phyloP scores from a whole-genome alignment of 306 rosid genomes.

The Vicia sativa region DNA sequence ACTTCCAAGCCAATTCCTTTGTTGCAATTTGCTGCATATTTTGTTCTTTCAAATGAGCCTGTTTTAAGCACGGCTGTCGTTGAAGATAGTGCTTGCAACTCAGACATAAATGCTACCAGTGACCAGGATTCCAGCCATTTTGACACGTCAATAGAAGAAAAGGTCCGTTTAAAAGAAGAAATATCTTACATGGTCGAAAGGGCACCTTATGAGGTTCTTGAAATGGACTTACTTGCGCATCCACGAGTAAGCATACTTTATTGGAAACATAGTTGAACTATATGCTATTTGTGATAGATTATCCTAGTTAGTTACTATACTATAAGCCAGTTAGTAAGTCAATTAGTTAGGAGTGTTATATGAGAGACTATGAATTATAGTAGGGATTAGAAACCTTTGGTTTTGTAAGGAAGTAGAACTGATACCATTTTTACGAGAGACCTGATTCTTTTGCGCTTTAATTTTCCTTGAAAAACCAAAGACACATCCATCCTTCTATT shows the following conservation, averaged over 20 bases:
- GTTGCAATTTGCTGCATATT: slow-evolving; percentile 81
- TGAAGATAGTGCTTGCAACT: slow-evolving; percentile 55
- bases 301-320: background rate
- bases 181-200: slow-evolving; percentile 70
- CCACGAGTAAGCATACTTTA: slow-evolving; percentile 64
- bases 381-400: background rate
- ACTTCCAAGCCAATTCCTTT: slow-evolving; percentile 71
- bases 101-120: slow-evolving; percentile 49
- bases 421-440: background rate
- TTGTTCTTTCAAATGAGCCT: slow-evolving; percentile 78
- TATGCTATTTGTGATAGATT: background rate
- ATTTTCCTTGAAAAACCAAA: background rate
- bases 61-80: slow-evolving; percentile 63
- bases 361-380: background rate
- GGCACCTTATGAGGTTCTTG: slow-evolving; percentile 67
- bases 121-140: slow-evolving; percentile 55
- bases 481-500: background rate
- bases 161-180: slow-evolving; percentile 64
- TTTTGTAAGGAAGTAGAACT: background rate
- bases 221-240: slow-evolving; percentile 62
- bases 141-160: slow-evolving; percentile 65
- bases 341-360: background rate
- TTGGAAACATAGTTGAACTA: slow-evolving; percentile 16
- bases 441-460: background rate
- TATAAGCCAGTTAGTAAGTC: background rate